These are phyloP conservation scores for Phylloporus scabripes DNA, from an alignment of 768 basidiomycete species.

Conservation along the genomic window DNA sequence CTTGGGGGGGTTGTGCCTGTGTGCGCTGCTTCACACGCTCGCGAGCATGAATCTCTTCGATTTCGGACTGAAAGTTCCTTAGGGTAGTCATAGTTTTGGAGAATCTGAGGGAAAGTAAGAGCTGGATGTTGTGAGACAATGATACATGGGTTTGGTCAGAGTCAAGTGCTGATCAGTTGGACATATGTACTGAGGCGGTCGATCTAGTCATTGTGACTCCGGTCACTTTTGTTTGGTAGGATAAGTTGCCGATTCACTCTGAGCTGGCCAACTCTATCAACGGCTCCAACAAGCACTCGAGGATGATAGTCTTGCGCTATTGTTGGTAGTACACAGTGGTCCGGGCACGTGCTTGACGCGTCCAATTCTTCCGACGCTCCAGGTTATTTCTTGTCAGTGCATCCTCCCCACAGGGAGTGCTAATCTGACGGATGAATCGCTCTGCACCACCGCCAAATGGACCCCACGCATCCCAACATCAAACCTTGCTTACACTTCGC, in stretches of 20 bases:
- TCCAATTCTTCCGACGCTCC: not conserved
- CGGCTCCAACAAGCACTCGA: too few species aligned
- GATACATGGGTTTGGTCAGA: slow-evolving; percentile 11
- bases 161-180: not conserved
- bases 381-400: not conserved
- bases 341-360: slow-evolving; percentile 16
- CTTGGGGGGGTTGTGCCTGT: slow-evolving; percentile 17
- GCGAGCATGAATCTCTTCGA: slow-evolving; percentile 67
- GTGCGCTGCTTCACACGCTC: slow-evolving; percentile 60
- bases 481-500: slow-evolving; percentile 15
- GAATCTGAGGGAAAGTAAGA: slow-evolving; percentile 1
- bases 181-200: not conserved
- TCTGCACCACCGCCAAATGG: slow-evolving; percentile 4
- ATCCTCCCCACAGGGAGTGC: not conserved
- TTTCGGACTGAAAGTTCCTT: slow-evolving; percentile 56
- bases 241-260: too few species aligned
- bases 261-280: too few species aligned
- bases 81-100: slow-evolving; percentile 27
- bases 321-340: not conserved
- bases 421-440: slow-evolving; percentile 9
- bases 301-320: too few species aligned
- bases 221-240: not conserved
- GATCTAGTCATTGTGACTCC: not conserved
- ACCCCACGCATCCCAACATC: not conserved
- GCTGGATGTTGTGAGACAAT: slow-evolving; percentile 1